phyloP scores from a whole-genome alignment of 2,329 filamentous ascomycete genomes.

The Cladosporium phlei region DNA sequence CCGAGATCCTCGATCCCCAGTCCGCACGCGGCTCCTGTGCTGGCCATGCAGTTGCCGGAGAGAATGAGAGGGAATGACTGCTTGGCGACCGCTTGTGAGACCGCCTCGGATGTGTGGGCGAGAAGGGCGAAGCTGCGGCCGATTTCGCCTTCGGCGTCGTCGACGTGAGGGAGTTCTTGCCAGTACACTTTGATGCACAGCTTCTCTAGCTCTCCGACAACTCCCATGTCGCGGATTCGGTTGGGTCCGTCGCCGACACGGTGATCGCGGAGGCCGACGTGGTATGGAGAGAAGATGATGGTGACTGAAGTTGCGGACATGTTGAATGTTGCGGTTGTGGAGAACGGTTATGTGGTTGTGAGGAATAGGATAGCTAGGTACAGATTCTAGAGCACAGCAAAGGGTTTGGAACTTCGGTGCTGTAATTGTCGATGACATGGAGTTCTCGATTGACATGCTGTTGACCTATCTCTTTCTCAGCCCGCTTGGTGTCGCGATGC shows the following conservation, averaged over 20 bases:
- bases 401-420: too few species aligned
- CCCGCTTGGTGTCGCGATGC: too few species aligned
- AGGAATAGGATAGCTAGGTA: too few species aligned
- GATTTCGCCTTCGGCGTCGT: constrained; percentile 3
- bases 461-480: too few species aligned
- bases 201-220: background rate
- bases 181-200: background rate
- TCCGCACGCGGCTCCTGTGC: background rate
- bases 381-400: too few species aligned
- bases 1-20: background rate
- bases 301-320: background rate
- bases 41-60: constrained; percentile 4
- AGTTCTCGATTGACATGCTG: too few species aligned
- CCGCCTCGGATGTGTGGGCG: background rate
- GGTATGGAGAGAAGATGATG: background rate
- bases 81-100: background rate
- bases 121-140: constrained; percentile 9
- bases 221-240: background rate
- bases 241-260: background rate
- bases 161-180: background rate
- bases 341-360: too few species aligned
- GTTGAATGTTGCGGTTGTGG: too few species aligned
- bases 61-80: constrained; percentile 6
- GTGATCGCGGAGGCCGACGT: background rate
- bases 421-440: too few species aligned